phyloP scores from a whole-genome alignment of 345 rosid species.

The Salix dunnii region DNA sequence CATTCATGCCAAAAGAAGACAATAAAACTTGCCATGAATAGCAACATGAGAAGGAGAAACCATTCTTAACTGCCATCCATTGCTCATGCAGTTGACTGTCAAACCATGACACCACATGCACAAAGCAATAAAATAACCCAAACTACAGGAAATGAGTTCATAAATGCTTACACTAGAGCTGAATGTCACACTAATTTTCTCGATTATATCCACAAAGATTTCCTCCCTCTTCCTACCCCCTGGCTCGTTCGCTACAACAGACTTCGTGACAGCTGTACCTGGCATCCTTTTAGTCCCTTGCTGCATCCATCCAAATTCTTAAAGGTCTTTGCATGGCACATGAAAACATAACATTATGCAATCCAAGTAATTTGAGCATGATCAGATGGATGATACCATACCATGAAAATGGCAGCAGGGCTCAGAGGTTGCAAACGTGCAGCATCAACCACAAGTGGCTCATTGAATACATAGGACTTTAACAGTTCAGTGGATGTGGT shows the following conservation, averaged over 20 bases:
- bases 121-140: not conserved
- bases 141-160: not conserved
- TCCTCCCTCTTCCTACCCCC: slow-evolving; percentile 98
- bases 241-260: slow-evolving; percentile 95
- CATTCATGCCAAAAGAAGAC: no score
- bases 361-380: not conserved
- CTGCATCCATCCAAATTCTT: slow-evolving; percentile 43
- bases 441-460: slow-evolving; percentile 84
- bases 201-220: slow-evolving; percentile 94
- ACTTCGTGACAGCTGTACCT: slow-evolving; percentile 94
- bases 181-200: slow-evolving; percentile 97
- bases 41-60: no score
- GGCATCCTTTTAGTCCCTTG: slow-evolving; percentile 98
- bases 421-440: slow-evolving; percentile 79
- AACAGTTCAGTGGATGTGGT: slow-evolving; percentile 91
- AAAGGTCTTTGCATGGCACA: slow-evolving; percentile 19
- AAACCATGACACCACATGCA: not conserved
- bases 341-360: not conserved
- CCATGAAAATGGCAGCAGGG: slow-evolving; percentile 94
- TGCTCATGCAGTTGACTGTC: not conserved
- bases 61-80: no score
- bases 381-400: slow-evolving; percentile 25
- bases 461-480: slow-evolving; percentile 90
- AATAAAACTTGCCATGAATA: no score
- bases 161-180: slow-evolving; percentile 82